Conservation (phyloP, 129 eudicot species). For the Flaveria sonorensis region DNA sequence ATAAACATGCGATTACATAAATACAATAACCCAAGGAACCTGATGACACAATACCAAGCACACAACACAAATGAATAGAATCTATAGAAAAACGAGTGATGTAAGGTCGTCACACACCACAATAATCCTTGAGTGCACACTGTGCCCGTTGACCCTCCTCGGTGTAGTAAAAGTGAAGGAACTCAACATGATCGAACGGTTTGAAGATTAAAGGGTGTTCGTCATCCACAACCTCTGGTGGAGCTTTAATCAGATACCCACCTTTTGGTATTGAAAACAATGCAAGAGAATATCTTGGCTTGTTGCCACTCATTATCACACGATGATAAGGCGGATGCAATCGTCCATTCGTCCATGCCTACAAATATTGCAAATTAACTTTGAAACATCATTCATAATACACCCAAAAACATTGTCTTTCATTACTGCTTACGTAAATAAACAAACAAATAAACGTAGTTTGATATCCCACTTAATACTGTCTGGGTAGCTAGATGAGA, state of each 20-base stretch:
- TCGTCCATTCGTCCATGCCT: slow-evolving; percentile 78
- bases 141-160: slow-evolving; percentile 45
- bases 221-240: slow-evolving; percentile 54
- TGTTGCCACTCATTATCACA: slow-evolving; percentile 50
- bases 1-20: neutral
- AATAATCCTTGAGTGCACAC: slow-evolving; percentile 53
- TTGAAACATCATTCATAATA: neutral
- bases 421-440: no score
- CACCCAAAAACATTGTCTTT: no score
- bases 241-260: slow-evolving; percentile 44
- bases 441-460: no score
- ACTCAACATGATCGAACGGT: slow-evolving; percentile 54
- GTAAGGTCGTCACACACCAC: slow-evolving; percentile 39
- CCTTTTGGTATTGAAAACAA: slow-evolving; percentile 51
- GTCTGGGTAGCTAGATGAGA: no score
- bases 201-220: slow-evolving; percentile 53
- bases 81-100: neutral
- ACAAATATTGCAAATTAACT: neutral
- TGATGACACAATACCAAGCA: neutral
- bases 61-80: neutral
- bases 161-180: slow-evolving; percentile 49
- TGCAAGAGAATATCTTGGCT: slow-evolving; percentile 53
- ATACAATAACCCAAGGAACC: neutral
- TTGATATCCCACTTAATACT: no score
- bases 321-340: slow-evolving; percentile 52